phyloP scores from a whole-genome alignment of 371 early-diverging fungal genomes.

The Mucor mucedo region DNA sequence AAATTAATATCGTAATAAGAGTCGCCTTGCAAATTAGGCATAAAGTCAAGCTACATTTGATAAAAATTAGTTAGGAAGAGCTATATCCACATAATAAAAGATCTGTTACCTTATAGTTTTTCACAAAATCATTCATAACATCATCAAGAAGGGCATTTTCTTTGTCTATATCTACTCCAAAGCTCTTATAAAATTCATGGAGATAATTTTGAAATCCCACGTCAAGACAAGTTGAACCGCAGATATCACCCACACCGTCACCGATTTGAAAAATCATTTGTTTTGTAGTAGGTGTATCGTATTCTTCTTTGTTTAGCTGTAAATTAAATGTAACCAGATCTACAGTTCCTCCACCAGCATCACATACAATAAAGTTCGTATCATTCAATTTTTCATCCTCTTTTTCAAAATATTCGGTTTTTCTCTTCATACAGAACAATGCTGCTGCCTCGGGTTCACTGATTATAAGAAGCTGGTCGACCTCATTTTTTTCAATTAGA shows the following conservation, averaged over 20 bases:
- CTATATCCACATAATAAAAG: no score
- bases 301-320: not conserved
- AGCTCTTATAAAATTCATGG: not conserved
- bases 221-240: slow-evolving; percentile 56
- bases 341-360: slow-evolving; percentile 65
- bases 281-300: not conserved
- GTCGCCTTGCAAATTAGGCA: no score
- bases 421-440: slow-evolving; percentile 31
- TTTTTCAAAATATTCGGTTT: not conserved
- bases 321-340: slow-evolving; percentile 18
- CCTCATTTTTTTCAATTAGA: slow-evolving; percentile 32
- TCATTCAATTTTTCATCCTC: slow-evolving; percentile 5
- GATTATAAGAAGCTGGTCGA: slow-evolving; percentile 43
- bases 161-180: not conserved
- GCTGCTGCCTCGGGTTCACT: slow-evolving; percentile 53
- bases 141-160: not conserved
- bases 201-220: slow-evolving; percentile 27
- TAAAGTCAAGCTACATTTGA: no score
- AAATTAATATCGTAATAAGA: no score
- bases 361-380: slow-evolving; percentile 46
- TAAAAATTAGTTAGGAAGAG: no score
- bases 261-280: slow-evolving; percentile 23
- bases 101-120: no score
- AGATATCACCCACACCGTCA: slow-evolving; percentile 51
- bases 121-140: not conserved